A percentile compares a stretch with the other conserved stretches of the same genome.
Evolutionary conservation across 2,329 filamentous ascomycete genomes (phyloP).

Genomic region (Beauveria sp.): DNA sequence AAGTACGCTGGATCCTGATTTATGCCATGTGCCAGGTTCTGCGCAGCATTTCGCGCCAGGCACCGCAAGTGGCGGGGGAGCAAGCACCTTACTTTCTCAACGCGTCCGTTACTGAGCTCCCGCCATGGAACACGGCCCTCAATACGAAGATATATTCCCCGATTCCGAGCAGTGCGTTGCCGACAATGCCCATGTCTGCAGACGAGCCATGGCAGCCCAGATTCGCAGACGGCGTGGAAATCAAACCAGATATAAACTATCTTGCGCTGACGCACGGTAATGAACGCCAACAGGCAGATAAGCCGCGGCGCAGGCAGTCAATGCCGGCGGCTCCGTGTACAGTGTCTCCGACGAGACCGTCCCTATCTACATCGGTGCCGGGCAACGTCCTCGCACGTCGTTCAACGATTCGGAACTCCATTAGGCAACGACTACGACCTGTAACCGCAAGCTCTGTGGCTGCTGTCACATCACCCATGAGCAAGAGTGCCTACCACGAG

Average conservation of each 20-base stretch:
- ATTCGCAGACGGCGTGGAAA: slow-evolving; percentile 24
- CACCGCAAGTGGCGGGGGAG: slow-evolving; percentile 52
- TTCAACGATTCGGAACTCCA: slow-evolving; percentile 27
- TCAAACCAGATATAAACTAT: slow-evolving; percentile 51
- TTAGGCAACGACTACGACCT: slow-evolving; percentile 17
- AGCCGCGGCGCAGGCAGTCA: slow-evolving; percentile 1
- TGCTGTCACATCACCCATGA: slow-evolving; percentile 14
- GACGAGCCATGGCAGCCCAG: slow-evolving; percentile 5
- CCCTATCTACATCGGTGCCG: slow-evolving; percentile 24
- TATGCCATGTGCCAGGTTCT: slow-evolving; percentile 70
- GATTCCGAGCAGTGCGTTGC: background rate
- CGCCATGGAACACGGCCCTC: slow-evolving; percentile 37
- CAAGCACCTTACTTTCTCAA: slow-evolving; percentile 50
- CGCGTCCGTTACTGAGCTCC: slow-evolving; percentile 33
- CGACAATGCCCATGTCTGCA: background rate
- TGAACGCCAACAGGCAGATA: background rate
- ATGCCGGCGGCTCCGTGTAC: slow-evolving; percentile 8
- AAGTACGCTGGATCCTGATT: slow-evolving; percentile 70
- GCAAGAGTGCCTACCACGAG: slow-evolving; percentile 34
- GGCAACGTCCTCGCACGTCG: slow-evolving; percentile 22
- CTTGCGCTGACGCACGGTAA: slow-evolving; percentile 35
- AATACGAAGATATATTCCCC: slow-evolving; percentile 12
- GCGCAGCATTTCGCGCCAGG: slow-evolving; percentile 52
- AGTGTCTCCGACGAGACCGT: slow-evolving; percentile 6
- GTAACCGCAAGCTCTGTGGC: slow-evolving; percentile 19